phyloP scores from a whole-genome alignment of 2,329 filamentous ascomycete species.

The Penicillium paneum region DNA sequence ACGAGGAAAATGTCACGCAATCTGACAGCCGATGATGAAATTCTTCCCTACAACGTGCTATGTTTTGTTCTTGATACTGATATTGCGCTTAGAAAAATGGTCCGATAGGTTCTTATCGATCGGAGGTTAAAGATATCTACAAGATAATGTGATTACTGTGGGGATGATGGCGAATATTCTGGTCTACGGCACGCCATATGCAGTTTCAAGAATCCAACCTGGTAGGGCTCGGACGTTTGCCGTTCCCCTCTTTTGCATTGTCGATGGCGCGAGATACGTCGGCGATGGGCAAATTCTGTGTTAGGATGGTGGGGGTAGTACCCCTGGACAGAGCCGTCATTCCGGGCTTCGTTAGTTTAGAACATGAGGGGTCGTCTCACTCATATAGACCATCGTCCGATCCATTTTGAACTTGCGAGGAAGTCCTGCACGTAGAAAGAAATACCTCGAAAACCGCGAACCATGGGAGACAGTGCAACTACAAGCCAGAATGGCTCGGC shows the following conservation, averaged over 20 bases:
- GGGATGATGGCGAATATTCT: constrained; percentile 23
- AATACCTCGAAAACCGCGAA: not conserved
- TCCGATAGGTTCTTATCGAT: not conserved
- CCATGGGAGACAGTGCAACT: constrained; percentile 15
- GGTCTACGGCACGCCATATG: not conserved
- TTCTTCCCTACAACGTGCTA: not conserved
- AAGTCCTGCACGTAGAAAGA: not conserved
- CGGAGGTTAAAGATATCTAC: not conserved
- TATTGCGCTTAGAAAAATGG: not conserved
- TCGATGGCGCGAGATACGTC: constrained; percentile 15
- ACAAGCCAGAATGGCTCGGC: constrained; percentile 18
- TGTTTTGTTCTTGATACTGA: not conserved
- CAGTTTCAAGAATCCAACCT: not conserved
- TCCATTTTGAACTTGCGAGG: not conserved
- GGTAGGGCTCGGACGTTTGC: not conserved
- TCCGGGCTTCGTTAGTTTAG: not conserved
- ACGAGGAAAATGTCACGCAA: constrained; percentile 14
- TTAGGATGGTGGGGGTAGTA: not conserved
- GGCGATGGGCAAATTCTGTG: constrained; percentile 5
- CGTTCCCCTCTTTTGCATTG: not conserved
- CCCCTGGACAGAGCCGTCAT: not conserved
- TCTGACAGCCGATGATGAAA: constrained; percentile 15
- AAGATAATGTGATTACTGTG: constrained; percentile 11
- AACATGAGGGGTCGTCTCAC: not conserved
- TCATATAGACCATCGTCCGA: not conserved